These are phyloP conservation scores for Barbarea vulgaris DNA, from an alignment of 345 rosid species.

Conservation along the genomic window DNA sequence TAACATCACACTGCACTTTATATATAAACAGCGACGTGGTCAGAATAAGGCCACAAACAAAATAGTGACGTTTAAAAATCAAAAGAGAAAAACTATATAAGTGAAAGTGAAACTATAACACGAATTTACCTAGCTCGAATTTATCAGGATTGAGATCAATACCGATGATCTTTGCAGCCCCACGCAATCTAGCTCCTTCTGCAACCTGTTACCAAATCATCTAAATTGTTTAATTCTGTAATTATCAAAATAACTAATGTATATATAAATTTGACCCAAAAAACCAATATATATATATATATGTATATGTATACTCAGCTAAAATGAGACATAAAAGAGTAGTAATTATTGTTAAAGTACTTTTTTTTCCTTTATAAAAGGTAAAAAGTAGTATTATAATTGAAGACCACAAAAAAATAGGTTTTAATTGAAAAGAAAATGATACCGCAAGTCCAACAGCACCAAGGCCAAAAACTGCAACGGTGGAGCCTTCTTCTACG, in stretches of 20 bases:
- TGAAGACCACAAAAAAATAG: background rate
- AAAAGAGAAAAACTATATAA: background rate
- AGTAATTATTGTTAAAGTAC: background rate
- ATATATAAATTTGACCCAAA: background rate
- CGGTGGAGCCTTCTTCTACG: conserved; percentile 60
- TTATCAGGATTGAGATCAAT: conserved; percentile 68
- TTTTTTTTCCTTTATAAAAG: background rate
- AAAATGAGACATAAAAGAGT: background rate
- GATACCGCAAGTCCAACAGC: conserved; percentile 80
- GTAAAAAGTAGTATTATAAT: background rate
- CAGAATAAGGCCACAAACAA: background rate
- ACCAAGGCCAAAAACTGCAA: conserved; percentile 76
- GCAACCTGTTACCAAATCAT: conserved; percentile 51
- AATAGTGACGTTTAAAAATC: background rate
- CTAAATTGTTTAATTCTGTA: background rate
- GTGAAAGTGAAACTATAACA: background rate
- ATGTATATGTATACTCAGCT: too few species aligned
- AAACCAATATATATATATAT: background rate
- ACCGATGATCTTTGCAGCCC: conserved; percentile 66
- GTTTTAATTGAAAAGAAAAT: background rate
- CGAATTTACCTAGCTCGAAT: conserved; percentile 49
- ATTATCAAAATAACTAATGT: background rate
- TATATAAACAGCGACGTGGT: background rate
- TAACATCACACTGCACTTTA: too few species aligned
- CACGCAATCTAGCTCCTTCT: conserved; percentile 61